Conservation (phyloP, 129 eudicot species). For the Escallonia rubra region DNA sequence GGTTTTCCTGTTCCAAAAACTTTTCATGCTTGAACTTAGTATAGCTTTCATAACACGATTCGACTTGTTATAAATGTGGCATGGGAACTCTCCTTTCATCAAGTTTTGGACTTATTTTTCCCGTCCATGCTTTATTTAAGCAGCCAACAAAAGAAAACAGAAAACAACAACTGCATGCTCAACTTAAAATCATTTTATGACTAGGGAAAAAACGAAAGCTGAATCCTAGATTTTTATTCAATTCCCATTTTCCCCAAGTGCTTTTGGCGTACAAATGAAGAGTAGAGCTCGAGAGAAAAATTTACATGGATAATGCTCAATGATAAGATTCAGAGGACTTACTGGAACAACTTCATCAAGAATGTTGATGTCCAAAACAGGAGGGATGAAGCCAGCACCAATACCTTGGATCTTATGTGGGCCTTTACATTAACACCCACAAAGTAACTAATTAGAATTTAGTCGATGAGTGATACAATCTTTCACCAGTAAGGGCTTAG, state of each 20-base stretch:
- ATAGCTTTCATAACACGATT: too few relatives aligned
- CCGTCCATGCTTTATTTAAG: too few relatives aligned
- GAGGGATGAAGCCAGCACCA: slow-evolving; percentile 53
- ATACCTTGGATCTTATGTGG: slow-evolving; percentile 67
- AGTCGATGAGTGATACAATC: neutral
- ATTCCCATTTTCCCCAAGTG: neutral
- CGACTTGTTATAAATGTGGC: too few relatives aligned
- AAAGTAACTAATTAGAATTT: slow-evolving; percentile 1
- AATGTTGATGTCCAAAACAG: slow-evolving; percentile 44
- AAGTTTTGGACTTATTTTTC: too few relatives aligned
- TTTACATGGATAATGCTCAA: neutral
- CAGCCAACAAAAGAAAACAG: too few relatives aligned
- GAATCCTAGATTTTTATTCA: neutral
- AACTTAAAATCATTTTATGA: neutral
- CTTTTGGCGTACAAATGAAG: neutral
- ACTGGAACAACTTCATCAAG: slow-evolving; percentile 59
- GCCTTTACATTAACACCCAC: slow-evolving; percentile 25
- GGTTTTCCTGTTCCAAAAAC: too few relatives aligned
- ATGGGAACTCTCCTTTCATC: too few relatives aligned
- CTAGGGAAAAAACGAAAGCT: neutral
- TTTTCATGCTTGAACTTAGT: too few relatives aligned
- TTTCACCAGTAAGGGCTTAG: neutral
- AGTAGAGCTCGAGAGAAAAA: neutral
- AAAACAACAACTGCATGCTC: neutral
- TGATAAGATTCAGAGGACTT: slow-evolving; percentile 8